Base-by-base conservation (phyloP, 345 rosid genomes). In the Sisymbrium altissimum region DNA sequence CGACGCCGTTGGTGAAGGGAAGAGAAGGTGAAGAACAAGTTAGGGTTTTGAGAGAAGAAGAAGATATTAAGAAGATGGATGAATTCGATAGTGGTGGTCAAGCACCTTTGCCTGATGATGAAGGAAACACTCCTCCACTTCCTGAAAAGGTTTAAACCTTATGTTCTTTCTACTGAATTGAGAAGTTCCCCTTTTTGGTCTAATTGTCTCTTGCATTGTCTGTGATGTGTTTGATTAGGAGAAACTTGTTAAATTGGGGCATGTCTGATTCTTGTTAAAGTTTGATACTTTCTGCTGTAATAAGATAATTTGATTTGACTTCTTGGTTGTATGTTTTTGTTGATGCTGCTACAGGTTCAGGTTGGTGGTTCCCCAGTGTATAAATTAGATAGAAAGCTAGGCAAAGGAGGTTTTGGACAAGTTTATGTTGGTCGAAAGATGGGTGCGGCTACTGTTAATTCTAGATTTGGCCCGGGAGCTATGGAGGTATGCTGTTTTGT, bases 391-490 rank as follows among this genome's bases (percentile, higher is more conserved):
- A 92, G 84, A 48, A 94, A 89, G 55, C 82, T 91, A 36, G 98
- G 98, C 4, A 94, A 94, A 85, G 98, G 98, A 80, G 98, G 98
- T 27, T 94, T 94, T 73, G 99, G 99, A 45, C 99, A 92, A 78
- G 99, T 94, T 3, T 94, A 86, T 82, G 97, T 92, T 61, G 99
- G 99, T 58, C 78, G 92, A 5, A 85, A 93, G 43, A 70, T 79
- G 48, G 84, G 88, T 27, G 59, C 76, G 1, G 12, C 66, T 4
- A 60, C 60, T 80, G 66, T 72, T 29, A 85, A 53, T 80, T 89
- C 88, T 68, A 86, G 90, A 80, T 77, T 70, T 50, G 97, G 95
- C 9, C 81, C 93, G 1, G 95, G 89, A 69, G 97, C 99, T 66
- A 11, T 81, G 57, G 93, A 89, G 93, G 98, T 89, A 45, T 17